A percentile compares a stretch with the other conserved stretches of the same genome.
Conservation (phyloP, 305 asterid species). For the Plantago coronopus region DNA sequence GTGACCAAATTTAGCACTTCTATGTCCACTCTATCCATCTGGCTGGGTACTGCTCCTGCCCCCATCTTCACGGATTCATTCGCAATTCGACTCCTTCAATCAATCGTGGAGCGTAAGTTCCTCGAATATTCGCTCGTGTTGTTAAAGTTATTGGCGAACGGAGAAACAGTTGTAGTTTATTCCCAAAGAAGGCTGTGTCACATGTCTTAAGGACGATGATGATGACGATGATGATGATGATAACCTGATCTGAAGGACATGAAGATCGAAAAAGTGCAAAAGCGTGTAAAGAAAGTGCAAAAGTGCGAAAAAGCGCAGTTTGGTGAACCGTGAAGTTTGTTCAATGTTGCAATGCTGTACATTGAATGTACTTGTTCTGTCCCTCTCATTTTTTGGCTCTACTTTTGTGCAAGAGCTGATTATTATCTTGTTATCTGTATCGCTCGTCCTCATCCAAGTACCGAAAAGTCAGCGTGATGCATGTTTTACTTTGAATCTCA, state of each 20-base stretch:
- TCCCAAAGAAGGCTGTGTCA: not conserved
- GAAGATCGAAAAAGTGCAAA: conserved; percentile 19
- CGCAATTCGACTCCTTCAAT: not conserved
- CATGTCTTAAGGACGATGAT: not conserved
- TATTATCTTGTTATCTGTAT: no score
- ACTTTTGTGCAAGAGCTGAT: not conserved
- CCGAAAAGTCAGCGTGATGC: not conserved
- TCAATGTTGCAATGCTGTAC: conserved; percentile 10
- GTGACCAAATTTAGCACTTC: conserved; percentile 21
- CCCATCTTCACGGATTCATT: conserved; percentile 4
- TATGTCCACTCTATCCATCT: conserved; percentile 13
- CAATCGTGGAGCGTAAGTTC: not conserved
- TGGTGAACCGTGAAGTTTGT: conserved; percentile 10
- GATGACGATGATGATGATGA: conserved; percentile 3
- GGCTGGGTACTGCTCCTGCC: not conserved
- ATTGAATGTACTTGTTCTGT: not conserved
- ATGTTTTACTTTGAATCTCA: no score
- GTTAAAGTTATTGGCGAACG: not conserved
- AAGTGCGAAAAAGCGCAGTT: not conserved
- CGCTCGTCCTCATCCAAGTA: not conserved
- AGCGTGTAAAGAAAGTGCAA: not conserved
- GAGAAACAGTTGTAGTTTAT: not conserved
- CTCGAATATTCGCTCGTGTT: not conserved
- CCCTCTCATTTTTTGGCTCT: not conserved
- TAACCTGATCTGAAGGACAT: conserved; percentile 4